Base-by-base conservation (phyloP, 495 filamentous ascomycete genomes). In the Extremus antarcticus region DNA sequence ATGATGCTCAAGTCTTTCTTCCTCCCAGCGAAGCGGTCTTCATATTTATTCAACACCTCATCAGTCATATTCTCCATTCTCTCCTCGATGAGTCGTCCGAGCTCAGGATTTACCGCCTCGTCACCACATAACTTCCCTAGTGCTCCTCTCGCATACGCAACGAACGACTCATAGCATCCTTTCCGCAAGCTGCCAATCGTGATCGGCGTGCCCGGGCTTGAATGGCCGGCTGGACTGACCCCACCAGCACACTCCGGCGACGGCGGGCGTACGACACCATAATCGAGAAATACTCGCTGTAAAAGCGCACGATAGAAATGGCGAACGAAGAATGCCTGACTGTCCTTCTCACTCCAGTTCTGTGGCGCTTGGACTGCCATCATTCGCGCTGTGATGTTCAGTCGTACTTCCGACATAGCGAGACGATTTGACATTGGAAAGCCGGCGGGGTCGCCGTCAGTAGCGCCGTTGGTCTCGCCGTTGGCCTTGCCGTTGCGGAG, bases 371-470 rank as follows among this genome's bases (percentile, higher is more conserved):
- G 92, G 15, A 91, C 86, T 29, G 89, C 90, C 92, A 96, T 94
- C 79, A 94, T 92, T 23, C 94, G 78, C 0, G 92, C 89, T 0
- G 92, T 98, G 63, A 98, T 95, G 66, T 98, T 97, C 54, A 97
- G 75, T 23, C 86, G 77, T 46, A 95, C 72, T 17, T 89, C 90
- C 63, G 76, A 88, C 0, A 70, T 73, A 51, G 78, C 81, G n/a
- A 94, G 64, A 9, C 76, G 74, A 43, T 85, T 76, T 32, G 86
- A 90, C 85, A 98, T 89, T 0, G 92, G 92, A 65, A 95, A 98
- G 11, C 92, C 92, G 54, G 94, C 83, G 0, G 87, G 84, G 61
- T 98, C 92, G 3, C 84, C 80, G 38, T 71, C 52, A 1, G 21
- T 15, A 20, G 8, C 46, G 4, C 16, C 41, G 13, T 24, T 24